These are phyloP conservation scores for Corchorus olitorius DNA, from an alignment of 345 rosid genomes.

Conservation along the genomic window DNA sequence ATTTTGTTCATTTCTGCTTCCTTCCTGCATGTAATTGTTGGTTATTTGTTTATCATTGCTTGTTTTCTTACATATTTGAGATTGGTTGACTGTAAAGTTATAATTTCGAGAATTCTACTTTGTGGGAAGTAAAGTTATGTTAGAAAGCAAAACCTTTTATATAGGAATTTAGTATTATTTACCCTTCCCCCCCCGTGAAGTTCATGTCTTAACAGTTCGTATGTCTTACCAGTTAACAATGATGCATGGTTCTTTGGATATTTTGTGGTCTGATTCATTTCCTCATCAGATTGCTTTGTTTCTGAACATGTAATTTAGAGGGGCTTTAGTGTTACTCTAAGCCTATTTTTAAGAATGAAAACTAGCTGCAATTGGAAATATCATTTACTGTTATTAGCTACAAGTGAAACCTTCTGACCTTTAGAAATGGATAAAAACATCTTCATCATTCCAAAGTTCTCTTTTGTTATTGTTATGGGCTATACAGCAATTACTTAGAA, in stretches of 20 bases:
- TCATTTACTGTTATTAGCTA: background rate
- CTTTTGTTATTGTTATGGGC: background rate
- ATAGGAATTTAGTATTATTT: background rate
- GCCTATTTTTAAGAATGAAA: background rate
- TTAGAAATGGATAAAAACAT: background rate
- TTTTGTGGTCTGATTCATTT: background rate
- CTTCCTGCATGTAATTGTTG: background rate
- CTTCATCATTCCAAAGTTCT: background rate
- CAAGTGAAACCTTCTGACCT: background rate
- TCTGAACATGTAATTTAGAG: background rate
- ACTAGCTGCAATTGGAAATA: conserved; percentile 1
- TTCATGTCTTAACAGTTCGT: background rate
- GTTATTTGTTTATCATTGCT: background rate
- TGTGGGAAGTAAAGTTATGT: background rate
- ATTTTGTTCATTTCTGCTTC: background rate
- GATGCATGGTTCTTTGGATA: background rate
- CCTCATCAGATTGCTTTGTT: background rate
- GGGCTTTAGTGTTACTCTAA: background rate
- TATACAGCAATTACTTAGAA: background rate
- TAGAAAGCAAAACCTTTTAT: background rate
- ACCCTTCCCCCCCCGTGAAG: too few species aligned
- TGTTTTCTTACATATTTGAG: background rate
- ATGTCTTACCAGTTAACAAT: background rate
- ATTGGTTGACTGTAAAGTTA: background rate
- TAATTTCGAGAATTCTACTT: background rate